Conservation (phyloP, 148 eudicot genomes). For the Chenopodium suecicum region DNA sequence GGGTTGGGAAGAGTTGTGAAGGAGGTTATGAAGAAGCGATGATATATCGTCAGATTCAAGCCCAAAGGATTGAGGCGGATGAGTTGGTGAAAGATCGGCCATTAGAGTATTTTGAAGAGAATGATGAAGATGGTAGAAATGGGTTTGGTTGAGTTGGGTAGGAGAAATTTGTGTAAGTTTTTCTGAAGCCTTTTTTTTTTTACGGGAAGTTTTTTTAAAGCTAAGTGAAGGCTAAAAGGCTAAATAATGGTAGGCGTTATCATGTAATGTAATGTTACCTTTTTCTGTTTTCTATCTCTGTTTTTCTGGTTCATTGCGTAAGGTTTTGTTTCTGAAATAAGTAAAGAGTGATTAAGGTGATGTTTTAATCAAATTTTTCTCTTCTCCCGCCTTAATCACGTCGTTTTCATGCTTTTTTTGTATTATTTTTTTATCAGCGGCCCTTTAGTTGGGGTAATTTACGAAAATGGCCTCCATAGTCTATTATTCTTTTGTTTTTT, state of each 20-base stretch:
- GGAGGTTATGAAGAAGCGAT: constrained; percentile 54
- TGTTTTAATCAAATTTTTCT: constrained; percentile 12
- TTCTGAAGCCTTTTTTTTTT: background rate
- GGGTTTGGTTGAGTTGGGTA: background rate
- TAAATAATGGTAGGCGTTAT: background rate
- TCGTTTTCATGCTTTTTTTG: background rate
- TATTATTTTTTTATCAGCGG: too few species aligned
- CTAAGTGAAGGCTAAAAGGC: background rate
- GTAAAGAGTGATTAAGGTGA: background rate
- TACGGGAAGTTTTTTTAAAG: too few species aligned
- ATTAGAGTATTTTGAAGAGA: background rate
- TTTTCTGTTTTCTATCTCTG: background rate
- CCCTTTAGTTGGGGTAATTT: too few species aligned
- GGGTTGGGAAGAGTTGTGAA: constrained; percentile 41
- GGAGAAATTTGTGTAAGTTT: background rate
- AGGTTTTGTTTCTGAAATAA: background rate
- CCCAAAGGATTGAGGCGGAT: constrained; percentile 1
- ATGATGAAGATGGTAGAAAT: background rate
- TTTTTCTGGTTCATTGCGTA: background rate
- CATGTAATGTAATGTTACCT: background rate
- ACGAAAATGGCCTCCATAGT: too few species aligned
- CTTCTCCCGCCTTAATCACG: constrained; percentile 42
- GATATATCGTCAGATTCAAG: constrained; percentile 71
- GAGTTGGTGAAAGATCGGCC: constrained; percentile 28
- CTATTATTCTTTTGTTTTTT: too few species aligned